Evolutionary conservation across 2,329 filamentous ascomycete species (phyloP).

Genomic region (Exophiala mesophila): DNA sequence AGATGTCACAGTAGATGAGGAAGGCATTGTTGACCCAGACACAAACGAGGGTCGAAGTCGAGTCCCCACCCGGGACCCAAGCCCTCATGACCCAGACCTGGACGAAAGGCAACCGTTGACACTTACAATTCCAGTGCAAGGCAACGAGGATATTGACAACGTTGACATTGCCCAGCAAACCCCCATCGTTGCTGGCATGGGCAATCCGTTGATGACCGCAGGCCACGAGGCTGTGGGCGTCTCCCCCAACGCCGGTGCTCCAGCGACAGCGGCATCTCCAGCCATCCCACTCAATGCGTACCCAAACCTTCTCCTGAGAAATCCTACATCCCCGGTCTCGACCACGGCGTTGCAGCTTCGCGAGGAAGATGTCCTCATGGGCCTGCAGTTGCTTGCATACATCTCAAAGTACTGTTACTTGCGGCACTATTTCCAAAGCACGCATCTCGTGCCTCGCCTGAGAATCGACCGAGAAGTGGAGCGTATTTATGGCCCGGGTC

Average conservation of each 20-base stretch:
- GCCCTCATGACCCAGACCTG: slow-evolving; percentile 18
- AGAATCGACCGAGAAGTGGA: slow-evolving; percentile 83
- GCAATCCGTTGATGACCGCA: slow-evolving; percentile 64
- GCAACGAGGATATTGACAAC: slow-evolving; percentile 77
- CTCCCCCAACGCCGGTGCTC: slow-evolving; percentile 65
- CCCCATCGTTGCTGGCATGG: slow-evolving; percentile 77
- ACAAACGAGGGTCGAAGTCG: slow-evolving; percentile 66
- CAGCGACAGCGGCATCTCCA: slow-evolving; percentile 66
- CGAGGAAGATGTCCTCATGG: slow-evolving; percentile 98
- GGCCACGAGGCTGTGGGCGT: slow-evolving; percentile 65
- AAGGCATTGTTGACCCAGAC: slow-evolving; percentile 48
- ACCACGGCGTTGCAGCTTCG: slow-evolving; percentile 88
- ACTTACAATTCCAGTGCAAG: slow-evolving; percentile 65
- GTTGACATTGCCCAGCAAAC: slow-evolving; percentile 91
- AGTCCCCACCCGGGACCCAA: slow-evolving; percentile 19
- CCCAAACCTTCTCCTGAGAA: slow-evolving; percentile 73
- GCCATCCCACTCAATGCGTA: slow-evolving; percentile 65
- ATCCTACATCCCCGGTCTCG: slow-evolving; percentile 61
- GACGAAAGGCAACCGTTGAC: slow-evolving; percentile 54
- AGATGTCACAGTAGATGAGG: slow-evolving; percentile 65
- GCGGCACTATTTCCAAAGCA: slow-evolving; percentile 89
- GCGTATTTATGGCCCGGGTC: slow-evolving; percentile 67
- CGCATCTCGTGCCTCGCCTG: slow-evolving; percentile 85
- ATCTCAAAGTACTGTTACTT: slow-evolving; percentile 98
- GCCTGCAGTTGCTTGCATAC: slow-evolving; percentile 89